Evolutionary conservation across 176 grass and related monocot species (phyloP), one percentile per base, ranked within the genome.

Genomic region (Themeda triandra): DNA sequence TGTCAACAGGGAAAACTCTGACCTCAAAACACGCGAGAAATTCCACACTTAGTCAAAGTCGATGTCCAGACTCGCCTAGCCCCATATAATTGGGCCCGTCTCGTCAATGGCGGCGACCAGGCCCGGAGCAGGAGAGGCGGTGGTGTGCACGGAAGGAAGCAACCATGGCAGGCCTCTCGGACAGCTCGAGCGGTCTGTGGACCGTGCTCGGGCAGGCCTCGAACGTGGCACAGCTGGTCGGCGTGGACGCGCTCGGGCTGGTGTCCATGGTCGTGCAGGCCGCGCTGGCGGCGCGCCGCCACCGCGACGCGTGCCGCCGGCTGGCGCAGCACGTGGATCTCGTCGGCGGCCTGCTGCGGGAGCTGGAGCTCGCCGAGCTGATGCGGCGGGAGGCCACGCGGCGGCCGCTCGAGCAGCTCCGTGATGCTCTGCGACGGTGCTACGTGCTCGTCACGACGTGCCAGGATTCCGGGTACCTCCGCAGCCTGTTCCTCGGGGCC

Each of bases 261-360:
- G 89, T 87, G 64, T 89, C 89, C 51, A 90, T 94, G 83, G 86
- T 94, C 2, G 89, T 86, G 63, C 92, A 94, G 73, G 86, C 89
- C 21, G 89, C 92, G 1, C 83, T 91, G 40, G 79, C 69, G 6
- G 92, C 89, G 51, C 89, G 89, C 18, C 86, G 86, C 67, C 83
- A 94, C 86, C 78, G 87, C 2, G 89, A 88, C 79, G 82, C 86
- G n/a, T 94, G 92, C 79, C 39, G 75, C 29, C 75, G 36, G 14
- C 80, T 94, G 63, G 85, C 77, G 12, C 86, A 86, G 64, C 91
- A 93, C 73, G 85, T 88, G 44, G 86, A 86, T 11, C 1, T 93
- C 73, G 80, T 93, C 78, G 88, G 85, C 24, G 86, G 80, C 78
- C 78, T 93, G 37, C 88, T 93, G 6, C 73, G 15, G 30, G 84